Conservation (phyloP, 441 rosid species). For the Arabidopsis lyrata region DNA sequence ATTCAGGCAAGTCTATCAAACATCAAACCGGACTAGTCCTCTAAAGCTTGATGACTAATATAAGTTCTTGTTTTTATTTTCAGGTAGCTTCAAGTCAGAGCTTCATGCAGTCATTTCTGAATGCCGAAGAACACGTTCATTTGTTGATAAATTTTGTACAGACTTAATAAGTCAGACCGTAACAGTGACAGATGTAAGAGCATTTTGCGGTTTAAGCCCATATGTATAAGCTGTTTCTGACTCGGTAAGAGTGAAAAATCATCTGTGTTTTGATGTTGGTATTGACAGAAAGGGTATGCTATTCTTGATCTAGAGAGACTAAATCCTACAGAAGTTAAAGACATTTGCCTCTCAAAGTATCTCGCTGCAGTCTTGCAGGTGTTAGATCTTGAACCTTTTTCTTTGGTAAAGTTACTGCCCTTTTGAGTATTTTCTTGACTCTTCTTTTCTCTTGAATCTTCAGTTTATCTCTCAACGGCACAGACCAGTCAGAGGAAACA, state of each 20-base stretch:
- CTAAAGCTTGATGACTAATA: conserved; percentile 14
- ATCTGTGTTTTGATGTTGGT: conserved; percentile 21
- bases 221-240: conserved; percentile 1
- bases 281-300: conserved; percentile 78
- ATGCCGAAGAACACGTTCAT: conserved; percentile 74
- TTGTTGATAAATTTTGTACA: conserved; percentile 63
- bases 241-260: not conserved
- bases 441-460: conserved; percentile 37
- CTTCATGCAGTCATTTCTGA: conserved; percentile 69
- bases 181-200: conserved; percentile 65
- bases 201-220: conserved; percentile 31
- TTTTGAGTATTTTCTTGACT: conserved; percentile 41
- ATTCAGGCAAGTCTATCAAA: conserved; percentile 63
- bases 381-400: conserved; percentile 30
- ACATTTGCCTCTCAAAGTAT: conserved; percentile 76
- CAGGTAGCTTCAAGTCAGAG: conserved; percentile 76
- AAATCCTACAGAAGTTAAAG: conserved; percentile 60
- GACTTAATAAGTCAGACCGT: conserved; percentile 65
- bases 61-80: conserved; percentile 33
- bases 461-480: conserved; percentile 94
- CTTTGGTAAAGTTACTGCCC: not conserved
- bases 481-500: conserved; percentile 78
- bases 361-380: conserved; percentile 79
- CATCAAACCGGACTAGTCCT: not conserved
- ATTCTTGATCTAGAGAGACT: conserved; percentile 72